These are phyloP conservation scores for Capsicum pubescens DNA, from an alignment of 257 asterid genomes.

Conservation along the genomic window DNA sequence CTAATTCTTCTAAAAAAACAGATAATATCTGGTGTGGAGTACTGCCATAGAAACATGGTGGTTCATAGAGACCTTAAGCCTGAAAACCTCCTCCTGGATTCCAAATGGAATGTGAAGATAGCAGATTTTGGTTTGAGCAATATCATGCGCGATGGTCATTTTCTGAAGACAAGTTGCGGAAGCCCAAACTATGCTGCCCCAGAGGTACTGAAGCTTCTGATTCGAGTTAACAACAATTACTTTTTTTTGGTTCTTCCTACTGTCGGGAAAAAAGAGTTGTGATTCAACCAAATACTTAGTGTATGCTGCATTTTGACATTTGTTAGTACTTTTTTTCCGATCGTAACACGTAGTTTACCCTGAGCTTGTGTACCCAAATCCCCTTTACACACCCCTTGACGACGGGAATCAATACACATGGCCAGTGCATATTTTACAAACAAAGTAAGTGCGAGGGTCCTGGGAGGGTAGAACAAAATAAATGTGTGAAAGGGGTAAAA, in stretches of 20 bases:
- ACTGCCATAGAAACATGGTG: constrained; percentile 96
- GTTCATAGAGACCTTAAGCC: constrained; percentile 97
- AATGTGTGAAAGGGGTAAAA: background rate
- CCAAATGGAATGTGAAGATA: constrained; percentile 79
- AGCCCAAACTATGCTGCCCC: constrained; percentile 99
- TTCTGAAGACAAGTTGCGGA: constrained; percentile 94
- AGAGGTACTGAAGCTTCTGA: constrained; percentile 57
- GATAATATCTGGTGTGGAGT: constrained; percentile 96
- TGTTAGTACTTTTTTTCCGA: background rate
- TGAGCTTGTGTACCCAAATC: background rate
- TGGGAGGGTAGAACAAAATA: background rate
- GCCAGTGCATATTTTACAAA: background rate
- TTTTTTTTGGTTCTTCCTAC: constrained; percentile 5
- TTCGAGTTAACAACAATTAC: constrained; percentile 1
- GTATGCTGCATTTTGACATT: constrained; percentile 6
- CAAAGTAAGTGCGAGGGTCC: background rate
- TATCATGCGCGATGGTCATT: constrained; percentile 95
- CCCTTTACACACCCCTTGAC: background rate
- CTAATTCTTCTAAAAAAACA: constrained; percentile 45
- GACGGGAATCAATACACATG: background rate
- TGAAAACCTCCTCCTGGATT: constrained; percentile 90
- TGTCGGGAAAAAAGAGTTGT: background rate
- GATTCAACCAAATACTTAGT: background rate
- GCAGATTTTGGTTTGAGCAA: constrained; percentile 98
- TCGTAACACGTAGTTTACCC: background rate